Conservation (phyloP, 352 stramenopile species). For the Pythium periplocum region DNA sequence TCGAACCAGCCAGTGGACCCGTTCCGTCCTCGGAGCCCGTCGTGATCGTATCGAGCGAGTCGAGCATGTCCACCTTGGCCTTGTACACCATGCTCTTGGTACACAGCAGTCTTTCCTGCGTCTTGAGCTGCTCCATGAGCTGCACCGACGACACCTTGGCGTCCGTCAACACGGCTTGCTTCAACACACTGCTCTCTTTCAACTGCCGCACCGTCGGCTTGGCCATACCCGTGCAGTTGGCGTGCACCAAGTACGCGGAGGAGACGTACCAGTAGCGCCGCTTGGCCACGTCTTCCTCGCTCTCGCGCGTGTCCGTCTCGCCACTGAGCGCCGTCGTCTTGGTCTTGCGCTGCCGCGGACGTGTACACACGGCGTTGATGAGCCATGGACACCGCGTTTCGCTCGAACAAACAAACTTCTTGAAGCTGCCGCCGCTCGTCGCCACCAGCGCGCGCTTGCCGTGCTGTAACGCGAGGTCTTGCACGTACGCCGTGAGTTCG, state of each 20-base stretch:
- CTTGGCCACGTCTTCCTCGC: neutral
- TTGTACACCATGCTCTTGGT: slow-evolving; percentile 60
- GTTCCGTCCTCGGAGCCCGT: slow-evolving; percentile 4
- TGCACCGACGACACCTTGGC: slow-evolving; percentile 30
- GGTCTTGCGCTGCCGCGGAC: slow-evolving; percentile 19
- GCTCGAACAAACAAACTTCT: slow-evolving; percentile 49
- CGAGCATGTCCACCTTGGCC: slow-evolving; percentile 44
- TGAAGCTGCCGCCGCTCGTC: slow-evolving; percentile 50
- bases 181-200: slow-evolving; percentile 27
- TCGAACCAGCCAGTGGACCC: neutral
- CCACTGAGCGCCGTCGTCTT: neutral
- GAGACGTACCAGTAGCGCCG: slow-evolving; percentile 45
- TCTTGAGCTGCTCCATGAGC: slow-evolving; percentile 31
- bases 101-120: slow-evolving; percentile 24
- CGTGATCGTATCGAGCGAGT: slow-evolving; percentile 24
- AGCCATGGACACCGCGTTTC: slow-evolving; percentile 33
- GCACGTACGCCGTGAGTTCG: slow-evolving; percentile 39
- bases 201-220: slow-evolving; percentile 41
- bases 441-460: slow-evolving; percentile 41
- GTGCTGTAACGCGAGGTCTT: slow-evolving; percentile 39
- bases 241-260: slow-evolving; percentile 33
- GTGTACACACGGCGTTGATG: slow-evolving; percentile 41
- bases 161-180: slow-evolving; percentile 38
- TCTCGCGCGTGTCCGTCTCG: neutral
- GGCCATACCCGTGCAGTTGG: slow-evolving; percentile 32